Evolutionary conservation across 768 basidiomycete genomes (phyloP).

Genomic region (Lentinula boryana): DNA sequence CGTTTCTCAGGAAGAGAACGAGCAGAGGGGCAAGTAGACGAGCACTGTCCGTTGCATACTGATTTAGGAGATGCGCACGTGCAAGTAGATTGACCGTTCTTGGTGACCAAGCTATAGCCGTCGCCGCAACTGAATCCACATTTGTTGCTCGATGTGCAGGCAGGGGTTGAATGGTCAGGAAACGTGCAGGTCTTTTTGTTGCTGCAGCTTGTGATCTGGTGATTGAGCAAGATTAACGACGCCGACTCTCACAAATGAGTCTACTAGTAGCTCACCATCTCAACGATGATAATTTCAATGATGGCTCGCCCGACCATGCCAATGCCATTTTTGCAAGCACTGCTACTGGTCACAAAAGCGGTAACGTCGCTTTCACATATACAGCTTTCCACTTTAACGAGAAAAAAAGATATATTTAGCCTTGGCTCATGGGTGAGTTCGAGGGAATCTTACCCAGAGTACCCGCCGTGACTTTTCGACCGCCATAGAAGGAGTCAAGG

Average conservation of each 20-base stretch:
- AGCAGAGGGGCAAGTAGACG: slow-evolving; percentile 8
- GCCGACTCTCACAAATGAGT: background rate
- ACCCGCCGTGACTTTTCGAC: background rate
- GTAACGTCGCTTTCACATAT: background rate
- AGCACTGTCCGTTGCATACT: slow-evolving; percentile 27
- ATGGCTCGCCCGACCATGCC: background rate
- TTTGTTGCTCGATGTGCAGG: slow-evolving; percentile 15
- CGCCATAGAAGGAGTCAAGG: background rate
- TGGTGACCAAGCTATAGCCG: slow-evolving; percentile 14
- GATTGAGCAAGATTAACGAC: background rate
- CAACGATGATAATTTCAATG: background rate
- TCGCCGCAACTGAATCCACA: slow-evolving; percentile 27
- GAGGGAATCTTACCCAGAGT: background rate
- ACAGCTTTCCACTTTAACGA: background rate
- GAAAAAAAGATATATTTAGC: background rate
- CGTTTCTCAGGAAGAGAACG: background rate
- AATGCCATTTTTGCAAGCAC: background rate
- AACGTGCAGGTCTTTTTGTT: slow-evolving; percentile 16
- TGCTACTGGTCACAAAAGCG: background rate
- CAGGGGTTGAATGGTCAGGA: slow-evolving; percentile 20
- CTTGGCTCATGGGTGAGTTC: background rate
- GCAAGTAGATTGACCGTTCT: slow-evolving; percentile 12
- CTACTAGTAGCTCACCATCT: background rate
- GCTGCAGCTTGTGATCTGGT: slow-evolving; percentile 17
- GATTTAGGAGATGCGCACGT: slow-evolving; percentile 18